A percentile compares a stretch with the other conserved stretches of the same genome.
Evolutionary conservation across 1,284 basidiomycete species (phyloP).

Genomic region (Heterobasidion annosum): DNA sequence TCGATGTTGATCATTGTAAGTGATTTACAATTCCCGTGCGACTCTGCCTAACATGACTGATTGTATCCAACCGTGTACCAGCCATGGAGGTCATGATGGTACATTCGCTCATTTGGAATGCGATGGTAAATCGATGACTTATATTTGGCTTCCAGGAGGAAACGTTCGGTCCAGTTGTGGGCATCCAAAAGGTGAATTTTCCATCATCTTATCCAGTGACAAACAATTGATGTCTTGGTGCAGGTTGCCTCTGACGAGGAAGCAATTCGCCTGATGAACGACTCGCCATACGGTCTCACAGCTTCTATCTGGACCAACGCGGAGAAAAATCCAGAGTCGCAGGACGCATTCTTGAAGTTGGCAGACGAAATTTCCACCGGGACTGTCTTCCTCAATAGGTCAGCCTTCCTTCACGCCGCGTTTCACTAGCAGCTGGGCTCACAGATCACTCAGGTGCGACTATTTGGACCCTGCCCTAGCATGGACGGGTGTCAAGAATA

Average conservation of each 20-base stretch:
- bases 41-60: neutral
- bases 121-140: neutral
- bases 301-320: conserved; percentile 90
- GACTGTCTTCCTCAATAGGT: conserved; percentile 89
- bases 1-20: conserved; percentile 82
- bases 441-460: conserved; percentile 49
- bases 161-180: conserved; percentile 86
- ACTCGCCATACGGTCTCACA: conserved; percentile 92
- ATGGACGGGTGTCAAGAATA: conserved; percentile 93
- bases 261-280: conserved; percentile 88
- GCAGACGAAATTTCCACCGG: conserved; percentile 77
- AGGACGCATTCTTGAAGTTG: conserved; percentile 62
- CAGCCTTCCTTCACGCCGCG: conserved; percentile 2
- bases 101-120: neutral
- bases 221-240: neutral
- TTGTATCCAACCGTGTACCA: conserved; percentile 17
- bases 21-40: conserved; percentile 8
- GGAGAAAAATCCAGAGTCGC: conserved; percentile 44
- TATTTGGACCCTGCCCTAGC: conserved; percentile 85
- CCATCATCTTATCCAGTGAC: neutral
- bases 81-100: conserved; percentile 91
- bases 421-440: neutral
- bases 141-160: conserved; percentile 49
- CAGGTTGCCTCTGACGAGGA: conserved; percentile 78
- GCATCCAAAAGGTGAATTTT: conserved; percentile 74